phyloP scores from a whole-genome alignment of 1,139 yeast genomes.

The Wickerhamomyces sp. region DNA sequence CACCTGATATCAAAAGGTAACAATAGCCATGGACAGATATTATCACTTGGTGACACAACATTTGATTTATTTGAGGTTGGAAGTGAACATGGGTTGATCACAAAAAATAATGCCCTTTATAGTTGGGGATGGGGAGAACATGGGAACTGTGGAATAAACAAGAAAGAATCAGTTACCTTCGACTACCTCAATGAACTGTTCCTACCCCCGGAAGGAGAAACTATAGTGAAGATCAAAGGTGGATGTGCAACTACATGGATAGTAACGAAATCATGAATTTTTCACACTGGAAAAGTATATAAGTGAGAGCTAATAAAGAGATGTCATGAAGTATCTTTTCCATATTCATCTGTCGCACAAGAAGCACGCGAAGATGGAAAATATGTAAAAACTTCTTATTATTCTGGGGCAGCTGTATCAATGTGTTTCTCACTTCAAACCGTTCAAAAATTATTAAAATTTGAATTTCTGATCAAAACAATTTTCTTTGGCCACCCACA shows the following conservation, averaged over 20 bases:
- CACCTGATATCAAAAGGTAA: conserved; percentile 57
- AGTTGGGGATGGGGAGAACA: conserved; percentile 99
- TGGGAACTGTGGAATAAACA: conserved; percentile 74
- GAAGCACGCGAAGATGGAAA: conserved; percentile 62
- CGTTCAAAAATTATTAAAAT: conserved; percentile 13
- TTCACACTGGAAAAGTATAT: too few species aligned
- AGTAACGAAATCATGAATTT: conserved; percentile 12
- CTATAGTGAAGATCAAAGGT: conserved; percentile 34
- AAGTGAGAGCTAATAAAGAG: conserved; percentile 7
- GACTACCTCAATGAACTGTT: conserved; percentile 37
- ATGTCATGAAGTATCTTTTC: conserved; percentile 78
- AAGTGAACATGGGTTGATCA: conserved; percentile 74
- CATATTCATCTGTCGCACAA: conserved; percentile 61
- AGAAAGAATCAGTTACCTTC: conserved; percentile 32
- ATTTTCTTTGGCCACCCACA: conserved; percentile 2
- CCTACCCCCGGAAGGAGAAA: conserved; percentile 12
- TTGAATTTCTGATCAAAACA: not conserved
- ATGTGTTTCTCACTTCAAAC: conserved; percentile 9
- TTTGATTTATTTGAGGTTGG: conserved; percentile 45
- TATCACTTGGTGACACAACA: conserved; percentile 23
- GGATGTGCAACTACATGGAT: conserved; percentile 46
- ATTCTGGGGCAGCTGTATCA: conserved; percentile 65
- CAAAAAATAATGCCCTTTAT: conserved; percentile 31
- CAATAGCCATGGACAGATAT: conserved; percentile 68
- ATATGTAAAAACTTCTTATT: conserved; percentile 64